Percentiles rank a stretch among this genome's conserved stretches.
Evolutionary conservation across 345 rosid species (phyloP).

Genomic region (Bretschneidera sinensis): DNA sequence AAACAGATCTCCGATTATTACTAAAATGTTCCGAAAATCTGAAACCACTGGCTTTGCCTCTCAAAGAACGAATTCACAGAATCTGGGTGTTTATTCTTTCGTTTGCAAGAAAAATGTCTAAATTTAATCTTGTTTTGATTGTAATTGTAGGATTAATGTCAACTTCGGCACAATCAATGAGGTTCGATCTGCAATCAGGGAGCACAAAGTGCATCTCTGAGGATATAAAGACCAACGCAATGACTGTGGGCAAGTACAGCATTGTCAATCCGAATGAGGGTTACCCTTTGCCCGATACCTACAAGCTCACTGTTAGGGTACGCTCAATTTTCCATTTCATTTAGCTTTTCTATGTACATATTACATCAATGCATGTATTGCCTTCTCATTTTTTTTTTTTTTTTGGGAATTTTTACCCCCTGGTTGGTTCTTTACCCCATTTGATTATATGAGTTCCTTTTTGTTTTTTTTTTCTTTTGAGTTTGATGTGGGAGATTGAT

Average conservation of each 20-base stretch:
- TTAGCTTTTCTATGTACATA: not conserved
- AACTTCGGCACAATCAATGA: slow-evolving; percentile 40
- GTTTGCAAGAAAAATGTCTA: slow-evolving; percentile 24
- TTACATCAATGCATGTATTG: not conserved
- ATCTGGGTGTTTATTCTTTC: too few relatives aligned
- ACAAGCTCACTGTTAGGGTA: slow-evolving; percentile 60
- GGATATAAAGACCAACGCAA: slow-evolving; percentile 57
- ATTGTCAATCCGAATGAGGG: slow-evolving; percentile 53
- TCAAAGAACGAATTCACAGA: too few relatives aligned
- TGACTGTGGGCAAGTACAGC: slow-evolving; percentile 61
- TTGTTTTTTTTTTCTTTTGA: not conserved
- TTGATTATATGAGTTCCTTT: not conserved
- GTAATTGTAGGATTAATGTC: slow-evolving; percentile 26
- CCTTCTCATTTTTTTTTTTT: not conserved
- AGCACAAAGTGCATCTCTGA: slow-evolving; percentile 70
- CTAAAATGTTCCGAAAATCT: too few relatives aligned
- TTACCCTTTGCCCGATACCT: slow-evolving; percentile 48
- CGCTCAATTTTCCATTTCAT: not conserved
- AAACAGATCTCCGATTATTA: too few relatives aligned
- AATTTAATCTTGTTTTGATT: slow-evolving; percentile 7
- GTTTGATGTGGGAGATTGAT: not conserved
- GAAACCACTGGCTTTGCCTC: too few relatives aligned
- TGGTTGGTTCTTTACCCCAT: too few relatives aligned
- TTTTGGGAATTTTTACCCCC: too few relatives aligned
- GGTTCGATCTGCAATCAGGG: slow-evolving; percentile 62